Evolutionary conservation across 805 yeast species (phyloP), one percentile per base, ranked within the genome.

Genomic region (Zygoascus bituminiphila): DNA sequence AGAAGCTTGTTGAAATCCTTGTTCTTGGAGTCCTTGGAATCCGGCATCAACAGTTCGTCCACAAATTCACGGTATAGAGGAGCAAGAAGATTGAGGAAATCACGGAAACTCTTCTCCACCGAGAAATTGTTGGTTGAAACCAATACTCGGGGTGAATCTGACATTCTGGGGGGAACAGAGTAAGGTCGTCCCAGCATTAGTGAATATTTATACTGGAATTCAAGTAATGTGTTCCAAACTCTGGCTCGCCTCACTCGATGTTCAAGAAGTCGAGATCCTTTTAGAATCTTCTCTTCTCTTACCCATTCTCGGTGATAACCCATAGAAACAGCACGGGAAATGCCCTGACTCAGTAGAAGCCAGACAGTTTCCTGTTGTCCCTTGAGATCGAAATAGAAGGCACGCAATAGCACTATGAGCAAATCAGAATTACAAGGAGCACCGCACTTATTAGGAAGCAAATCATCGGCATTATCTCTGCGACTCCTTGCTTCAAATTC

Each of bases 281-380:
- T 25, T 5, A 41, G 45, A 25, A 35, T 15, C 36, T 25, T 36
- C 21, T 22, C 22, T 7, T 44, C 42, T n/a, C 19, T 37, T 20
- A 42, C 25, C 63, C 54, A 47, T 23, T 50, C 41, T 4, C 58
- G 51, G 36, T 52, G 55, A 31, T 72, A 51, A 0, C 77, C 77
- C 45, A 72, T 55, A 0, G 73, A 61, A 54, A 69, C 73, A 0
- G 75, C 75, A 53, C 65, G 61, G 23, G 72, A 58, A n/a, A 73
- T 70, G 1, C 75, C 70, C 17, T 54, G 51, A 7, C 75, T 74
- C 21, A 73, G 53, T 52, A 65, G 65, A 12, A 72, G 59, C 77
- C 77, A 74, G 4, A 46, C 48, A 35, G 45, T 48, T 38, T 53
- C 56, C 25, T 46, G 42, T 29, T 44, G 25, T 2, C 56, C 56